Conservation (phyloP, 768 basidiomycete genomes). For the Pulveroboletus ravenelii region DNA sequence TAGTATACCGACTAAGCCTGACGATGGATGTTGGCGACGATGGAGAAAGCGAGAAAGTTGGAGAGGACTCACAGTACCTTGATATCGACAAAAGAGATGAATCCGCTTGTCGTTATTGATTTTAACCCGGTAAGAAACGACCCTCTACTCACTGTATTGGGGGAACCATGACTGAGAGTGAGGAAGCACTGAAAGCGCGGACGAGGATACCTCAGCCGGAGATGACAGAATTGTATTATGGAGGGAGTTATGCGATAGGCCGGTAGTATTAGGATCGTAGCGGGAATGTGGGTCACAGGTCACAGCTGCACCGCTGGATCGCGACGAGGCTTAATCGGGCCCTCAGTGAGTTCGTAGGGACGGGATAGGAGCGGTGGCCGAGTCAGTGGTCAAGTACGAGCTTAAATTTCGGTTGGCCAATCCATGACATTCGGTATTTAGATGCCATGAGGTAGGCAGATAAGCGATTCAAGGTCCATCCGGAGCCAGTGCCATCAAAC, state of each 20-base stretch:
- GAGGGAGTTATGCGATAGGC: neutral
- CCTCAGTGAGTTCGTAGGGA: too few relatives aligned
- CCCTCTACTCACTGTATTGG: conserved; percentile 16
- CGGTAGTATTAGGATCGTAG: neutral
- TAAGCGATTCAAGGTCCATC: too few relatives aligned
- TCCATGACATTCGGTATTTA: too few relatives aligned
- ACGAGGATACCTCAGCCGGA: too few relatives aligned
- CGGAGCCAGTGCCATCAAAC: too few relatives aligned
- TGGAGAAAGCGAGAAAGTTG: neutral
- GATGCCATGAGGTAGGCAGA: too few relatives aligned
- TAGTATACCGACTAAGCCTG: conserved; percentile 18
- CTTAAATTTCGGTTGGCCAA: too few relatives aligned
- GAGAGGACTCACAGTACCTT: conserved; percentile 17
- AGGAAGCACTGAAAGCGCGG: neutral
- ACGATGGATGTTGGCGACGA: neutral
- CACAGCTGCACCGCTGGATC: too few relatives aligned
- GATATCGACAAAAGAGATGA: neutral
- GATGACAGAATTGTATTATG: neutral
- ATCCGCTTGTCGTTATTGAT: neutral
- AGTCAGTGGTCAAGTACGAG: too few relatives aligned
- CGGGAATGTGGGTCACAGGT: too few relatives aligned
- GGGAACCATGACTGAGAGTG: conserved; percentile 2
- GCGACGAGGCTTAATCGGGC: too few relatives aligned
- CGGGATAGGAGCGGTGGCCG: too few relatives aligned
- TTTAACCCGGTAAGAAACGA: neutral